Evolutionary conservation across 73 alveolate species (phyloP).

Genomic region (Durusdinium trenchii): DNA sequence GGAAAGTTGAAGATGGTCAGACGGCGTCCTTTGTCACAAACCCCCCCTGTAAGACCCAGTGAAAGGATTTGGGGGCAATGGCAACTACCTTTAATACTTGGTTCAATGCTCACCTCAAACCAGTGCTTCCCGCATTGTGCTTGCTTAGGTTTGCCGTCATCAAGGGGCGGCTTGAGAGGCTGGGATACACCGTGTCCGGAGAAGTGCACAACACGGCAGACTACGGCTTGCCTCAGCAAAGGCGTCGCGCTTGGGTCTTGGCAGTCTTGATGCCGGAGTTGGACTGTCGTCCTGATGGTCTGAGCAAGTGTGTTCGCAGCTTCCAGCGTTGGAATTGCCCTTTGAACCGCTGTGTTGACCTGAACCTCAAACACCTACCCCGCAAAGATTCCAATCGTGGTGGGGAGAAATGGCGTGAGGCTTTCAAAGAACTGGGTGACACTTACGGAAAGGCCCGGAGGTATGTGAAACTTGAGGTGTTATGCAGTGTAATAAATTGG

Average conservation of each 20-base stretch:
- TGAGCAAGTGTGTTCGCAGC: too few species aligned
- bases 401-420: too few species aligned
- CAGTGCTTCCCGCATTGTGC: neutral
- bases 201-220: neutral
- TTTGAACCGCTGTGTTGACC: too few species aligned
- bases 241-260: neutral
- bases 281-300: too few species aligned
- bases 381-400: too few species aligned
- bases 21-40: neutral
- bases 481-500: too few species aligned
- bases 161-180: neutral
- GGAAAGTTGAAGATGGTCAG: neutral
- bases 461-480: too few species aligned
- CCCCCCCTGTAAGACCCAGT: neutral
- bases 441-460: too few species aligned
- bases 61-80: neutral
- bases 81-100: neutral
- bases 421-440: too few species aligned
- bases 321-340: too few species aligned
- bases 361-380: too few species aligned
- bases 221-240: neutral
- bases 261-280: neutral
- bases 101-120: neutral
- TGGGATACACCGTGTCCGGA: neutral
- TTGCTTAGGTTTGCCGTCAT: neutral